Conservation (phyloP, 306 rosid species). For the Vicia villosa region DNA sequence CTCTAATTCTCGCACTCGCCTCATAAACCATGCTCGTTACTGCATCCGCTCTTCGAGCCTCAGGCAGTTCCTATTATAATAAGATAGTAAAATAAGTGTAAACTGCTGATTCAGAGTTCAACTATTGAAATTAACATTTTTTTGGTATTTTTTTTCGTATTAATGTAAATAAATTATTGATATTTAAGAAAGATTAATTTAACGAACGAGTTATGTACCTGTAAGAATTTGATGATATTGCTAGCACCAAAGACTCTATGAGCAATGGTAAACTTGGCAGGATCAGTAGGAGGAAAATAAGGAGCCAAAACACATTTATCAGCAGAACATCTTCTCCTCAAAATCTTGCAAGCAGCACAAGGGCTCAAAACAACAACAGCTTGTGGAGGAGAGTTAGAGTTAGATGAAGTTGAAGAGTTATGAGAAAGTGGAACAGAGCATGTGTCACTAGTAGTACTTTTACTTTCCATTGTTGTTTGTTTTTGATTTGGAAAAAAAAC, state of each 20-base stretch:
- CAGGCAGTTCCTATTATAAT: slow-evolving; percentile 82
- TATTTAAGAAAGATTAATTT: too few species aligned
- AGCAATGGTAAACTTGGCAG: slow-evolving; percentile 90
- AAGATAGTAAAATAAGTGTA: too few species aligned
- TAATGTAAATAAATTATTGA: too few species aligned
- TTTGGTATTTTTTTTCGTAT: too few species aligned
- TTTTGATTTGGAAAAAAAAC: background rate
- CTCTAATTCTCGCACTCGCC: slow-evolving; percentile 86
- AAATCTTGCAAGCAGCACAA: slow-evolving; percentile 92
- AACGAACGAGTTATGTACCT: slow-evolving; percentile 31
- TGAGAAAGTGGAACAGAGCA: slow-evolving; percentile 45
- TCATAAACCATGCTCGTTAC: slow-evolving; percentile 95
- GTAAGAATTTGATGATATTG: slow-evolving; percentile 88
- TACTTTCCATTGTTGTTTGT: slow-evolving; percentile 50
- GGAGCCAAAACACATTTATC: slow-evolving; percentile 89
- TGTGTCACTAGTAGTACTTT: slow-evolving; percentile 37
- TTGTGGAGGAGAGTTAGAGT: slow-evolving; percentile 37
- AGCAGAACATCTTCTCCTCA: slow-evolving; percentile 80
- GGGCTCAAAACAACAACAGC: slow-evolving; percentile 62
- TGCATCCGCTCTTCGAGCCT: slow-evolving; percentile 84
- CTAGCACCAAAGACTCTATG: slow-evolving; percentile 97
- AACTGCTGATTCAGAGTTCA: too few species aligned
- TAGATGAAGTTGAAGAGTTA: slow-evolving; percentile 36
- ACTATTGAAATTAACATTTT: too few species aligned
- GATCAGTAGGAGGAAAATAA: slow-evolving; percentile 91